These are phyloP conservation scores for Amaranthus cruentus DNA, from an alignment of 148 eudicot genomes.

Conservation along the genomic window DNA sequence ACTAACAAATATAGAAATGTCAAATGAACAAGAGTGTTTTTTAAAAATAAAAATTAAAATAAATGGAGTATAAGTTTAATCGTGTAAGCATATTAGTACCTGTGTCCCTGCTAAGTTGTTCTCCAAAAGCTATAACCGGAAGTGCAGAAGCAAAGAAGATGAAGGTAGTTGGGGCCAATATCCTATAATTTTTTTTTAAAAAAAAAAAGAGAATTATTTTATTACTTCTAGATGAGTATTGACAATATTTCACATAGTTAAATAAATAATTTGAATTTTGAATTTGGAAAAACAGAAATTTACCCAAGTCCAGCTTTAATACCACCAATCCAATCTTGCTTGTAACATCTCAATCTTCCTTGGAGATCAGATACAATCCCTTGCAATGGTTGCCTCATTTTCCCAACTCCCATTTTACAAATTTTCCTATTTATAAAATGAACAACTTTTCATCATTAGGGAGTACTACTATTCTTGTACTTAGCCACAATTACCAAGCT, in stretches of 20 bases:
- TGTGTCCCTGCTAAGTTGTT: constrained; percentile 62
- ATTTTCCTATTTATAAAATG: too few relatives aligned
- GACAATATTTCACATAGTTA: background rate
- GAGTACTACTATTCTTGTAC: too few relatives aligned
- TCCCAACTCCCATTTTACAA: constrained; percentile 19
- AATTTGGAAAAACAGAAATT: background rate
- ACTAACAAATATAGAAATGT: background rate
- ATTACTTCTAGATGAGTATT: background rate
- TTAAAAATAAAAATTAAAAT: too few relatives aligned
- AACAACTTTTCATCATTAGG: too few relatives aligned
- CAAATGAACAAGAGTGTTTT: too few relatives aligned
- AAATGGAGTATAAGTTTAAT: too few relatives aligned
- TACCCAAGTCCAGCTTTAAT: constrained; percentile 57
- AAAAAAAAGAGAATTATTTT: background rate
- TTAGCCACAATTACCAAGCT: too few relatives aligned
- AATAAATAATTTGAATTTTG: background rate
- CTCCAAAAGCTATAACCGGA: constrained; percentile 67
- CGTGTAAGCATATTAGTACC: constrained; percentile 17
- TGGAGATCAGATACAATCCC: constrained; percentile 48
- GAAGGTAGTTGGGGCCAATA: constrained; percentile 58
- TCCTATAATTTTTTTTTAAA: constrained; percentile 24
- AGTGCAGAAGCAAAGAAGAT: constrained; percentile 70
- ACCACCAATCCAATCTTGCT: constrained; percentile 60
- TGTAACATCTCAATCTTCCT: constrained; percentile 57
- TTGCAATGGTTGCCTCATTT: constrained; percentile 39